phyloP scores from a whole-genome alignment of 2,329 filamentous ascomycete species.

The Sordariomycetes sp. region DNA sequence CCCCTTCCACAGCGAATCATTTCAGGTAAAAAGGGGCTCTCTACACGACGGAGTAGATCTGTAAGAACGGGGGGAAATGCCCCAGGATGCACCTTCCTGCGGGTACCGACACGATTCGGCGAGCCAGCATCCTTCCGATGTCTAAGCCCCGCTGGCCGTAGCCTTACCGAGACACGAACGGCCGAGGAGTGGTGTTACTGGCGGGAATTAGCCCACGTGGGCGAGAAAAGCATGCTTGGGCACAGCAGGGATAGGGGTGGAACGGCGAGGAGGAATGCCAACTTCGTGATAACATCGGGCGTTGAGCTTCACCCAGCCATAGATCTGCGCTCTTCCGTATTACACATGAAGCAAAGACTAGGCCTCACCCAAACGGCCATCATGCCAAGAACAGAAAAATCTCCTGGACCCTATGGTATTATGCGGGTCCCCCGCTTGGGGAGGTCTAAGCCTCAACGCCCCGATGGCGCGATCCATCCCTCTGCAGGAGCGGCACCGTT shows the following conservation, averaged over 20 bases:
- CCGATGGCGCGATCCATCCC: not conserved
- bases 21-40: not conserved
- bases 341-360: not conserved
- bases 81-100: not conserved
- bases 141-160: not conserved
- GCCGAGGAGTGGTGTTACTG: not conserved
- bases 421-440: not conserved
- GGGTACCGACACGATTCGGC: not conserved
- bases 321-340: not conserved
- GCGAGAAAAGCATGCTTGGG: no score
- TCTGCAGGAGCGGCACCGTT: not conserved
- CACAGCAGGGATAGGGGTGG: no score
- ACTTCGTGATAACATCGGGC: no score
- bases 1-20: not conserved
- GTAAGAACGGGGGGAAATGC: not conserved
- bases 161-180: not conserved
- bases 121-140: not conserved
- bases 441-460: not conserved
- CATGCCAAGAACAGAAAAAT: not conserved
- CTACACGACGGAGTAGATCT: not conserved
- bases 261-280: no score
- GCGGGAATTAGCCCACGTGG: no score
- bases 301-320: no score
- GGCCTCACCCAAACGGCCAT: not conserved
- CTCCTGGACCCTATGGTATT: not conserved